phyloP scores from a whole-genome alignment of 371 early-diverging fungal species.

The Rhizopus arrhizus region DNA sequence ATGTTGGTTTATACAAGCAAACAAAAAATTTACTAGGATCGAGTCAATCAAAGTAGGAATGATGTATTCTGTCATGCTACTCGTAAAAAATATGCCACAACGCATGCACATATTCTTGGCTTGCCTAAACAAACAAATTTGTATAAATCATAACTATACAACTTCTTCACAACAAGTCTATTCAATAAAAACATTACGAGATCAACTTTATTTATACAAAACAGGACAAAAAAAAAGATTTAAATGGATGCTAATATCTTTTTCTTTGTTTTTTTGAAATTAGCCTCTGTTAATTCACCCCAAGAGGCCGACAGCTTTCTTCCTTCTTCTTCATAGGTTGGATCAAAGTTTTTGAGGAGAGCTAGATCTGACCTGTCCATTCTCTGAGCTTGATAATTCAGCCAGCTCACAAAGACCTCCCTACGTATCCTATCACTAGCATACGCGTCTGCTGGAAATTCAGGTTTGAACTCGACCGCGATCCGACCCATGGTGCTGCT shows the following conservation, averaged over 20 bases:
- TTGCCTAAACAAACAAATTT: too few species aligned
- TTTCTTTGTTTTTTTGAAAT: constrained; percentile 6
- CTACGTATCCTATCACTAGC: constrained; percentile 19
- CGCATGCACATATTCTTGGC: too few species aligned
- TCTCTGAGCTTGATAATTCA: constrained; percentile 38
- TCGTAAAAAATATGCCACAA: too few species aligned
- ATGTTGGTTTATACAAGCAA: too few species aligned
- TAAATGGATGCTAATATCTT: neutral
- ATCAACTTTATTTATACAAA: too few species aligned
- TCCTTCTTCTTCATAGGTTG: constrained; percentile 10
- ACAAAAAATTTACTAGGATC: too few species aligned
- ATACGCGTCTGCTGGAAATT: constrained; percentile 4
- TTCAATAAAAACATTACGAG: too few species aligned
- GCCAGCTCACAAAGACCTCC: constrained; percentile 31
- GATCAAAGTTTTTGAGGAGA: constrained; percentile 8
- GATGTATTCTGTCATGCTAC: too few species aligned
- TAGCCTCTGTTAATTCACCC: constrained; percentile 1
- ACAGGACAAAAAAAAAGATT: too few species aligned
- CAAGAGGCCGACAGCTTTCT: neutral
- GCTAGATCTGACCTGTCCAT: neutral
- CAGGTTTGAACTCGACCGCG: constrained; percentile 15
- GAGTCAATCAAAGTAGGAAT: too few species aligned
- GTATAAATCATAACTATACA: too few species aligned
- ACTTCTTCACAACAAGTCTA: too few species aligned
- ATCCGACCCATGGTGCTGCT: constrained; percentile 25